A percentile compares a stretch with the other conserved stretches of the same genome.
Conservation (phyloP, 768 basidiomycete species). For the Lactarius vividus region DNA sequence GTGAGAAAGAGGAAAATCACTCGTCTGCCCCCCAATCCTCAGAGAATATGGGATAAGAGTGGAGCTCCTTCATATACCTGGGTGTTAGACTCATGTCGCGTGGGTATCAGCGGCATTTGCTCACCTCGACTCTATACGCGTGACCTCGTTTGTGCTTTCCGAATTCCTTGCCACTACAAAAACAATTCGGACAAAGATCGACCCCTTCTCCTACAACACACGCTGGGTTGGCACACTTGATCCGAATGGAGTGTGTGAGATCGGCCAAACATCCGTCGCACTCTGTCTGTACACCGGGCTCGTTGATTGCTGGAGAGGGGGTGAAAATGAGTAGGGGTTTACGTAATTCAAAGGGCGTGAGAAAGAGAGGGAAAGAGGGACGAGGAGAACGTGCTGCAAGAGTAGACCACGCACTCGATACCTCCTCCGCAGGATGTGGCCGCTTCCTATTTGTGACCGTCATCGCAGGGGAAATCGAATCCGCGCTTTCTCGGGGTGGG, state of each 20-base stretch:
- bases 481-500: background rate
- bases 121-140: constrained; percentile 87
- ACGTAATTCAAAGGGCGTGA: constrained; percentile 34
- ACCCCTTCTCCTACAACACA: constrained; percentile 79
- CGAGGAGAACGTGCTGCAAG: constrained; percentile 24
- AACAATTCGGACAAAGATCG: constrained; percentile 91
- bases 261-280: constrained; percentile 85
- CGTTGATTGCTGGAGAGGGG: constrained; percentile 56
- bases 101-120: constrained; percentile 23
- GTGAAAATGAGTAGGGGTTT: constrained; percentile 16
- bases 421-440: constrained; percentile 61
- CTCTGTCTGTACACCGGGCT: constrained; percentile 78
- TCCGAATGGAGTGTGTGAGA: constrained; percentile 93
- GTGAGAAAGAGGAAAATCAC: constrained; percentile 44
- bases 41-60: constrained; percentile 93
- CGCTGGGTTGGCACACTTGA: constrained; percentile 86
- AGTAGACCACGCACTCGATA: constrained; percentile 48
- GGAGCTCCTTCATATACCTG: constrained; percentile 65
- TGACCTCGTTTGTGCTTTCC: constrained; percentile 82
- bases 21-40: constrained; percentile 99
- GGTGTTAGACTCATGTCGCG: constrained; percentile 18
- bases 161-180: constrained; percentile 89
- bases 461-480: constrained; percentile 38
- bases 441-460: constrained; percentile 67
- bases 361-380: constrained; percentile 29